Evolutionary conservation across 257 asterid species (phyloP).

Genomic region (Scutellaria minor): DNA sequence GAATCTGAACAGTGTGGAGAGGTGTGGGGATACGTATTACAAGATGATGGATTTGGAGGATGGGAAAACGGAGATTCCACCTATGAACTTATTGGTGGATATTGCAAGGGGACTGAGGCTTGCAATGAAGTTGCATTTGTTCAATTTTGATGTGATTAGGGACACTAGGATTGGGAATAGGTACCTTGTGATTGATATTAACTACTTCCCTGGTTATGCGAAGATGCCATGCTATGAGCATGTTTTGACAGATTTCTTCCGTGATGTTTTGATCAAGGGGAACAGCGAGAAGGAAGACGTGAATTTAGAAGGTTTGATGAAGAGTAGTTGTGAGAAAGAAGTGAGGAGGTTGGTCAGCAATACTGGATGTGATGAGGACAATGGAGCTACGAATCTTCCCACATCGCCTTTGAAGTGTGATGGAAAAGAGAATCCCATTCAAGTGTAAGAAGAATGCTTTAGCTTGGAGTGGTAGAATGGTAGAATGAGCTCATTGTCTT

Average conservation of each 20-base stretch:
- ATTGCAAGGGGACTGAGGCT: conserved; percentile 66
- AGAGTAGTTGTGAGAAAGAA: conserved; percentile 41
- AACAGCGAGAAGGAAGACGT: conserved; percentile 14
- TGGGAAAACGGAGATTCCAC: conserved; percentile 64
- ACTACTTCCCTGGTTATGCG: conserved; percentile 82
- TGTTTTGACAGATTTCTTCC: conserved; percentile 68
- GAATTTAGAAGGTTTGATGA: conserved; percentile 31
- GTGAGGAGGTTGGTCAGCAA: conserved; percentile 48
- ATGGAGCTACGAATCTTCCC: conserved; percentile 39
- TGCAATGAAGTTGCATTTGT: conserved; percentile 55
- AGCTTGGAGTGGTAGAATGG: conserved; percentile 8
- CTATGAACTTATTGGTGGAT: conserved; percentile 58
- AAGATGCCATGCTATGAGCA: conserved; percentile 77
- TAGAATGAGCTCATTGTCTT: no score
- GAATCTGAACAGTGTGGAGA: conserved; percentile 51
- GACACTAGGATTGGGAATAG: conserved; percentile 62
- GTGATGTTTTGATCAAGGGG: conserved; percentile 49
- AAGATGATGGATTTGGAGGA: conserved; percentile 64
- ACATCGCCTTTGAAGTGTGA: conserved; percentile 50
- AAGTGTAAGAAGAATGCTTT: conserved; percentile 43
- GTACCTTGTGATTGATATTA: conserved; percentile 73
- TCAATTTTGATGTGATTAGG: conserved; percentile 80
- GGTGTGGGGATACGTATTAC: conserved; percentile 52
- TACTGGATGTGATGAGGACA: conserved; percentile 52
- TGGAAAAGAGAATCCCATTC: conserved; percentile 52